Evolutionary conservation across 2,329 filamentous ascomycete species (phyloP).

Genomic region (Colletotrichum navitas): DNA sequence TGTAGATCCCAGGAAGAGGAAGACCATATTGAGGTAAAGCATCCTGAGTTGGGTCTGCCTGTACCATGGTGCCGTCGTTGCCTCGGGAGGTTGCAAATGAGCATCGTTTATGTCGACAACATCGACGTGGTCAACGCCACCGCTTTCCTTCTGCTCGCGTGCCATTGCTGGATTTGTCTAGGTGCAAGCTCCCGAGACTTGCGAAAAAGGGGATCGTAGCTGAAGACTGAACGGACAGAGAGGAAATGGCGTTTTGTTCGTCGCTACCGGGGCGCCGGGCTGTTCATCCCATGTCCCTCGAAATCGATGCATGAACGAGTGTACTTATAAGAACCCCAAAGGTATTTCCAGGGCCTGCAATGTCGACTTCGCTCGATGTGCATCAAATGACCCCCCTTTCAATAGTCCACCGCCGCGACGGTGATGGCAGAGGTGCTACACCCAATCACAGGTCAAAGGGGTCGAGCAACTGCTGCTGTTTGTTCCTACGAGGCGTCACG

Average conservation of each 20-base stretch:
- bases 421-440: neutral
- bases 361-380: constrained; percentile 14
- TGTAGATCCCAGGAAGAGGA: constrained; percentile 51
- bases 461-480: neutral
- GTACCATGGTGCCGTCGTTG: constrained; percentile 46
- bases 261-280: constrained; percentile 7
- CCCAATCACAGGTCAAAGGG: neutral
- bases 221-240: neutral
- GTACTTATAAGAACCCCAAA: constrained; percentile 22
- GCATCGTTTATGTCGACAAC: neutral
- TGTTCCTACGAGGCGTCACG: constrained; percentile 15
- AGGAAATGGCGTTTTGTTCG: neutral
- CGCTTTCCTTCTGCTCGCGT: constrained; percentile 31
- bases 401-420: neutral
- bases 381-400: neutral
- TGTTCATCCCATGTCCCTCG: neutral
- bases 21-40: constrained; percentile 50
- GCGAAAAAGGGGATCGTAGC: neutral
- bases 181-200: too few species aligned
- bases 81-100: constrained; percentile 23
- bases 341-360: neutral
- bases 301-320: neutral
- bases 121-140: constrained; percentile 23
- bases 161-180: constrained; percentile 3
- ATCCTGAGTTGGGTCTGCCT: constrained; percentile 49